A percentile compares a stretch with the other conserved stretches of the same genome.
Conservation (phyloP, 2,329 filamentous ascomycete species). For the Fusarium torulosum region DNA sequence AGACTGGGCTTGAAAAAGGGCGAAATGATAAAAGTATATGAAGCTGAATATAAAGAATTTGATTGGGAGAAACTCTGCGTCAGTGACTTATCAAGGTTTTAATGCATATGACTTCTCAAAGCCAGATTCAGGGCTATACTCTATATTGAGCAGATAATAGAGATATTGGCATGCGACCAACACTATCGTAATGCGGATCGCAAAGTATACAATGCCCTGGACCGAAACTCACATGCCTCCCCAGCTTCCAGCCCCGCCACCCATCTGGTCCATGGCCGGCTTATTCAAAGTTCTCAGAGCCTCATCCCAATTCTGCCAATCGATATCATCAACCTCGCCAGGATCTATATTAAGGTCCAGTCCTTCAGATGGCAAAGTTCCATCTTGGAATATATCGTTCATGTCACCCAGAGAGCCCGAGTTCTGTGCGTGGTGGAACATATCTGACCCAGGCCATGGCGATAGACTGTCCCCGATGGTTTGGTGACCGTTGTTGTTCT, state of each 20-base stretch:
- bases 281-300: slow-evolving; percentile 19
- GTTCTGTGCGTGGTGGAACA: slow-evolving; percentile 13
- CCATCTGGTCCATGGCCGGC: slow-evolving; percentile 7
- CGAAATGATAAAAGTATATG: neutral
- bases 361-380: neutral
- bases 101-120: neutral
- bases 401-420: slow-evolving; percentile 11
- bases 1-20: neutral
- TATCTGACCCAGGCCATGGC: slow-evolving; percentile 22
- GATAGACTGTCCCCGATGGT: slow-evolving; percentile 8
- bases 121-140: neutral
- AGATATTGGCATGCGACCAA: neutral
- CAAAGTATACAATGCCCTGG: neutral
- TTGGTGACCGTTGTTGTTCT: slow-evolving; percentile 5
- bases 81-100: neutral
- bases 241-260: slow-evolving; percentile 31
- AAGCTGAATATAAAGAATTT: neutral
- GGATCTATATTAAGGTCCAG: slow-evolving; percentile 35
- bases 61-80: neutral
- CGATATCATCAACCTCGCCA: slow-evolving; percentile 38
- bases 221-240: slow-evolving; percentile 29
- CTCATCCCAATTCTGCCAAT: slow-evolving; percentile 41
- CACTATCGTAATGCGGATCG: too few relatives aligned
- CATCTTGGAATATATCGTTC: slow-evolving; percentile 16
- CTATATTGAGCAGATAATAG: neutral